Conservation (phyloP, 176 grass and related monocot species). For the Juncus effusus region DNA sequence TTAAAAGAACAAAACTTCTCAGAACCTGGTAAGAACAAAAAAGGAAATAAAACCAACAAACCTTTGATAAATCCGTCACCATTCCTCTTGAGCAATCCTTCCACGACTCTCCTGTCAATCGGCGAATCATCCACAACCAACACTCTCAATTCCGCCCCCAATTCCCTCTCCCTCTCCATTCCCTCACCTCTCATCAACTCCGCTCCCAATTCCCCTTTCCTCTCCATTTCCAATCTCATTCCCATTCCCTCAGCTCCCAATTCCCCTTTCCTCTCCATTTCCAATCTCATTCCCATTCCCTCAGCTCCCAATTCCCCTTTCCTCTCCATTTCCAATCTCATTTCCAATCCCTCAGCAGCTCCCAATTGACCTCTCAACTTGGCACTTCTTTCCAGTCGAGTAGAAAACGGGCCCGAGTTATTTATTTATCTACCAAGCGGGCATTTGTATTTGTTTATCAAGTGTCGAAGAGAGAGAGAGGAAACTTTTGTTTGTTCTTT, state of each 20-base stretch:
- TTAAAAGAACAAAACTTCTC: background rate
- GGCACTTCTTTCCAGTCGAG: background rate
- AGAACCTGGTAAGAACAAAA: background rate
- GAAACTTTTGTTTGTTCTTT: slow-evolving; percentile 9
- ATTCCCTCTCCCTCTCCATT: background rate
- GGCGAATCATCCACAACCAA: slow-evolving; percentile 89
- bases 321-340: slow-evolving; percentile 27
- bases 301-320: slow-evolving; percentile 1
- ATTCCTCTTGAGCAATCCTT: slow-evolving; percentile 64
- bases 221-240: slow-evolving; percentile 26
- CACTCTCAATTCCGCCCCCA: slow-evolving; percentile 45
- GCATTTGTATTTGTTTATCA: background rate
- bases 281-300: slow-evolving; percentile 17
- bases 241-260: background rate
- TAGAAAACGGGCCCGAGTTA: slow-evolving; percentile 6
- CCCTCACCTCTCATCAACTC: slow-evolving; percentile 11
- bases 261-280: slow-evolving; percentile 6
- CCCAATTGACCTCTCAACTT: slow-evolving; percentile 3
- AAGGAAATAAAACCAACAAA: slow-evolving; percentile 33
- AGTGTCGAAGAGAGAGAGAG: slow-evolving; percentile 7
- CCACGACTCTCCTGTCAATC: slow-evolving; percentile 61
- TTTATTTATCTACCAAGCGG: slow-evolving; percentile 13
- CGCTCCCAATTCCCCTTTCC: background rate
- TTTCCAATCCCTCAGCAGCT: background rate
- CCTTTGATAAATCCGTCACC: slow-evolving; percentile 64